A percentile compares a stretch with the other conserved stretches of the same genome.
These are phyloP conservation scores for Boletus semigastroideus DNA, from an alignment of 1,284 basidiomycete species.

Conservation along the genomic window DNA sequence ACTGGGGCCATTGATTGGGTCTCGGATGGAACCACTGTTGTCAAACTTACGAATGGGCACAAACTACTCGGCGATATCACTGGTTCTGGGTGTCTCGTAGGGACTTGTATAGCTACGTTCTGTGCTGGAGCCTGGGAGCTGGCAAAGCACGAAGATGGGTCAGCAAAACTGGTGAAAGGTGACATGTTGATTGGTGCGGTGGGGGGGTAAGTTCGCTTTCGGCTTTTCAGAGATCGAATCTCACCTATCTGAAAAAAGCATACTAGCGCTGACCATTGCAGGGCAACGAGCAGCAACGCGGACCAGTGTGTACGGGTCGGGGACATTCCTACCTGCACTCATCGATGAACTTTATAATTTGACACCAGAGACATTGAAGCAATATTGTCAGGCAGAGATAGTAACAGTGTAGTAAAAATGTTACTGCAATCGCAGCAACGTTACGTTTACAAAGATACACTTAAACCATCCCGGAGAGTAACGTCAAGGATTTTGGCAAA, in stretches of 20 bases:
- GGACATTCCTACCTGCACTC: conserved; percentile 84
- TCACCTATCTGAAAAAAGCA: conserved; percentile 42
- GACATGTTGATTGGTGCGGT: conserved; percentile 76
- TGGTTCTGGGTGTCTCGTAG: conserved; percentile 89
- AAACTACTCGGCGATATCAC: conserved; percentile 79
- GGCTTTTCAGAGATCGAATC: background rate
- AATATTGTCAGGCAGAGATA: conserved; percentile 52
- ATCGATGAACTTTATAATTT: conserved; percentile 80
- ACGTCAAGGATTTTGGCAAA: conserved; percentile 68
- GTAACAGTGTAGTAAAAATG: conserved; percentile 5
- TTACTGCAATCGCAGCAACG: background rate
- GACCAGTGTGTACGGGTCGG: conserved; percentile 75
- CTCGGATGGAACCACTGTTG: conserved; percentile 75
- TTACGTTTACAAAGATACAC: background rate
- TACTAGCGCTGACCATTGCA: conserved; percentile 82
- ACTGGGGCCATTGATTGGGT: conserved; percentile 87
- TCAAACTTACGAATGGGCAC: conserved; percentile 78
- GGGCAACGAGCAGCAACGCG: conserved; percentile 77
- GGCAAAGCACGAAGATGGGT: conserved; percentile 19
- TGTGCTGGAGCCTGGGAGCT: conserved; percentile 64
- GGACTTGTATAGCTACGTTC: conserved; percentile 74
- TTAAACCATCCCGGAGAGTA: conserved; percentile 1
- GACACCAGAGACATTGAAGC: conserved; percentile 51
- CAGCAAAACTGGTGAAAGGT: conserved; percentile 57
- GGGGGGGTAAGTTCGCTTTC: conserved; percentile 57